These are phyloP conservation scores for Argentina anserina DNA, from an alignment of 306 rosid species.

Conservation along the genomic window DNA sequence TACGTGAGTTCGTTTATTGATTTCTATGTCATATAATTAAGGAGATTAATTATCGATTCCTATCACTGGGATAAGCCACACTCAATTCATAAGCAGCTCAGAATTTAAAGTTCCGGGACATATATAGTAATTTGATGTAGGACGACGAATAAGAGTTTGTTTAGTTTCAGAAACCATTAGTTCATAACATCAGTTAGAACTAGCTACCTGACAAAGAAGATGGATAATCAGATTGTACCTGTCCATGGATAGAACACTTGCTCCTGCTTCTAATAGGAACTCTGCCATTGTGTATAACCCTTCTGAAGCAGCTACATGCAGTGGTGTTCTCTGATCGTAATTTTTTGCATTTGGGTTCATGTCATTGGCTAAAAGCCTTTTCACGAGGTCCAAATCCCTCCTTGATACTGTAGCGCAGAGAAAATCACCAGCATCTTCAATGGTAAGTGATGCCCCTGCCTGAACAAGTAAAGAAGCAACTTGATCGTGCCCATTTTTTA, in stretches of 20 bases:
- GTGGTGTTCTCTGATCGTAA: constrained; percentile 56
- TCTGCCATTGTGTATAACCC: constrained; percentile 45
- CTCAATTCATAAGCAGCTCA: background rate
- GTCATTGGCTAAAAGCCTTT: constrained; percentile 42
- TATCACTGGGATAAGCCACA: background rate
- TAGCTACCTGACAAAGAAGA: background rate
- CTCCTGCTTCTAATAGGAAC: constrained; percentile 55
- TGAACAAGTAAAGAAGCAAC: constrained; percentile 43
- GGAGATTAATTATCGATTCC: background rate
- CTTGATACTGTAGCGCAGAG: constrained; percentile 49
- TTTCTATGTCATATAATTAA: background rate
- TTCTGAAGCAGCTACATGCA: constrained; percentile 62
- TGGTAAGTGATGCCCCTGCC: constrained; percentile 45
- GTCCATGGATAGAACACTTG: constrained; percentile 58
- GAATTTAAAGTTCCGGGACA: background rate
- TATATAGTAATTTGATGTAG: background rate
- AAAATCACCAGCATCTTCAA: constrained; percentile 55
- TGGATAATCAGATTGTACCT: constrained; percentile 33
- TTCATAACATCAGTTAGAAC: background rate
- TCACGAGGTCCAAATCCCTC: constrained; percentile 36
- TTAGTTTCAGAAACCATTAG: background rate
- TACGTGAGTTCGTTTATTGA: background rate
- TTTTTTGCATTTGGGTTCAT: constrained; percentile 61
- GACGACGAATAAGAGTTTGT: background rate
- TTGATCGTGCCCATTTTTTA: constrained; percentile 54